Conservation (phyloP, 176 grass and related monocot genomes). For the Oryza coarctata region DNA sequence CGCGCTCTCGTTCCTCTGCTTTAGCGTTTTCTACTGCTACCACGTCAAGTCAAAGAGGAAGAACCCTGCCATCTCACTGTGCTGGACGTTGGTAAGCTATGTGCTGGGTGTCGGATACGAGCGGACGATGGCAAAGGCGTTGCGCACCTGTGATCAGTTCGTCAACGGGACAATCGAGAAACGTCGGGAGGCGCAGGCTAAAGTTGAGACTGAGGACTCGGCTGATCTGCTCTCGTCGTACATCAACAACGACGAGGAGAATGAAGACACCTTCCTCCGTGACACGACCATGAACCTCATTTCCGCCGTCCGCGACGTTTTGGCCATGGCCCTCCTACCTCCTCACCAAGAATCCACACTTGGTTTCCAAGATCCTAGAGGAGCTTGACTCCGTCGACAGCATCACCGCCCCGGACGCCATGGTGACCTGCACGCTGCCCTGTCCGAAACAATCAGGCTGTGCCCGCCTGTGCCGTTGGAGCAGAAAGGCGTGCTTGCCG, state of each 20-base stretch:
- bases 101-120: conserved; percentile 41
- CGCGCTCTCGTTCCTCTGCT: conserved; percentile 38
- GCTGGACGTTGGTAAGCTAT: conserved; percentile 47
- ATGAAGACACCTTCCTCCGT: conserved; percentile 43
- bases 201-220: background rate
- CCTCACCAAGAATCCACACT: conserved; percentile 39
- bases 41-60: conserved; percentile 35
- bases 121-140: conserved; percentile 38
- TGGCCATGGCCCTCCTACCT: conserved; percentile 64
- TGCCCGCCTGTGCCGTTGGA: conserved; percentile 27
- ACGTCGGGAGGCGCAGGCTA: conserved; percentile 33
- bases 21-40: conserved; percentile 36
- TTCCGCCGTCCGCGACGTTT: conserved; percentile 66
- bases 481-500: conserved; percentile 23
- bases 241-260: conserved; percentile 38
- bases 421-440: conserved; percentile 20
- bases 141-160: conserved; percentile 57
- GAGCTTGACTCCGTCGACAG: conserved; percentile 41
- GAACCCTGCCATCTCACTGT: conserved; percentile 15
- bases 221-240: conserved; percentile 59
- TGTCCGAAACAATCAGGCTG: conserved; percentile 42
- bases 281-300: conserved; percentile 75
- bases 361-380: conserved; percentile 40
- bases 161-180: conserved; percentile 44
- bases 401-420: background rate